phyloP scores from a whole-genome alignment of 2,329 filamentous ascomycete genomes.

The Phialophora tarda region DNA sequence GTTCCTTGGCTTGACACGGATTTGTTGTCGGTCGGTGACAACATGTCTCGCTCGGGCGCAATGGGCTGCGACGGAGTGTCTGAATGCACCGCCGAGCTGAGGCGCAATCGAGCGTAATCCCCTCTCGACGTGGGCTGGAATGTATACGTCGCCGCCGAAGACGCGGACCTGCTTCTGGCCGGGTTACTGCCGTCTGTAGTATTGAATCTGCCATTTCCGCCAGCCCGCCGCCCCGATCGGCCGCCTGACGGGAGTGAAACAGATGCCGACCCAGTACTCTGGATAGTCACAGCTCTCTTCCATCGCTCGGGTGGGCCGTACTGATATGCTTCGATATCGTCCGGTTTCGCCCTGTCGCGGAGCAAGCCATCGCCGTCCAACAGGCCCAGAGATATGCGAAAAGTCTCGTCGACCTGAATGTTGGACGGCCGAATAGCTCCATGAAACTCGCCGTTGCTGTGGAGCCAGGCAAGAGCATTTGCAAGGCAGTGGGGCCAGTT shows the following conservation, averaged over 20 bases:
- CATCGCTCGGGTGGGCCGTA: constrained; percentile 65
- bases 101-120: constrained; percentile 30
- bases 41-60: constrained; percentile 9
- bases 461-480: constrained; percentile 62
- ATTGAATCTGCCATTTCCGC: constrained; percentile 12
- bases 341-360: constrained; percentile 57
- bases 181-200: constrained; percentile 20
- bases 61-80: constrained; percentile 11
- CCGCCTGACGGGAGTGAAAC: constrained; percentile 50
- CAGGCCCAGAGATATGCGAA: constrained; percentile 63
- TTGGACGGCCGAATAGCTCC: constrained; percentile 65
- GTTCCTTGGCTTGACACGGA: constrained; percentile 27
- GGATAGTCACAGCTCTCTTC: constrained; percentile 47
- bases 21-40: constrained; percentile 23
- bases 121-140: constrained; percentile 34
- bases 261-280: constrained; percentile 44
- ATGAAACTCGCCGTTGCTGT: constrained; percentile 61
- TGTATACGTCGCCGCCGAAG: constrained; percentile 26
- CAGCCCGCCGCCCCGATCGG: constrained; percentile 46
- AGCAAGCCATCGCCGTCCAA: constrained; percentile 62
- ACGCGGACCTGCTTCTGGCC: constrained; percentile 38
- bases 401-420: constrained; percentile 62
- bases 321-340: constrained; percentile 63
- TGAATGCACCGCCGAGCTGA: constrained; percentile 24
- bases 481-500: constrained; percentile 58